phyloP scores from a whole-genome alignment of 1,284 basidiomycete genomes.

The Caloboletus firmus region DNA sequence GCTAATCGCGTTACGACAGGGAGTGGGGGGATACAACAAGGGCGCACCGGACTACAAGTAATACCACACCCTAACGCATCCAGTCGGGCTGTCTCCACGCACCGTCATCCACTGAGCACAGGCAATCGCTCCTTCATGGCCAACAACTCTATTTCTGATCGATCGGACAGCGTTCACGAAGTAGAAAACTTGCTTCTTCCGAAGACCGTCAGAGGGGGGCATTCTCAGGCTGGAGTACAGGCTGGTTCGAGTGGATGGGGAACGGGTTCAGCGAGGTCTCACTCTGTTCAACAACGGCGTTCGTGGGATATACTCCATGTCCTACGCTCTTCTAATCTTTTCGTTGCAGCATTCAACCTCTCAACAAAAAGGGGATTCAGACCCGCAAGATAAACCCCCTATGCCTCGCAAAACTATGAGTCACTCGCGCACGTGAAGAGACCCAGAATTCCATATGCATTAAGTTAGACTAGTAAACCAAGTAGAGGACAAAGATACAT shows the following conservation, averaged over 20 bases:
- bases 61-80: constrained; percentile 15
- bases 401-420: neutral
- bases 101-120: constrained; percentile 29
- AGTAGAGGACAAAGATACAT: constrained; percentile 21
- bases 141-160: constrained; percentile 57
- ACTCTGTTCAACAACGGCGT: constrained; percentile 31
- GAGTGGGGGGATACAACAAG: constrained; percentile 35
- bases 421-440: neutral
- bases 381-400: constrained; percentile 26
- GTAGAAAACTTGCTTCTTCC: constrained; percentile 60
- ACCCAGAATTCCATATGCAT: constrained; percentile 11
- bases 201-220: constrained; percentile 21
- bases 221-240: constrained; percentile 10
- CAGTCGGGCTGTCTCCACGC: constrained; percentile 17
- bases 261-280: constrained; percentile 17
- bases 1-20: constrained; percentile 47
- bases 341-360: constrained; percentile 29
- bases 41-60: constrained; percentile 18
- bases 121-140: constrained; percentile 41
- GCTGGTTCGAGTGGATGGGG: constrained; percentile 31
- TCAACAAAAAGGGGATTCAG: constrained; percentile 29
- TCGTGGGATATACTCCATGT: constrained; percentile 11
- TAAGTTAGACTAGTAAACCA: constrained; percentile 25
- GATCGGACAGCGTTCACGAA: constrained; percentile 66
- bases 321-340: neutral